Base-by-base conservation (phyloP, 179 eudicot genomes). In the Drosera spatulata region DNA sequence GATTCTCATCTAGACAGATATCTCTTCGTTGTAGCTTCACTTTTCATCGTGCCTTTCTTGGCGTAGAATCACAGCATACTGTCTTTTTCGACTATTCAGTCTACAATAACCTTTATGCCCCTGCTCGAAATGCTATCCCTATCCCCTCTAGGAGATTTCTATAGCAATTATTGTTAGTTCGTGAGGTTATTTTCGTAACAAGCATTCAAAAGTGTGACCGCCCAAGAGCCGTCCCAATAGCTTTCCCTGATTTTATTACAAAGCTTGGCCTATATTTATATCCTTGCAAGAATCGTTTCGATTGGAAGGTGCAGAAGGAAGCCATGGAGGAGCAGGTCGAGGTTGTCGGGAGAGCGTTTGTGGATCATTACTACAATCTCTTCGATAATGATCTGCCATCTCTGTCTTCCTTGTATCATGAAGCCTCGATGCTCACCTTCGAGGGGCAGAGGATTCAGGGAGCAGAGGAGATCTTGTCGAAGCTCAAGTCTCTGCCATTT, bases 361-460 rank as follows among this genome's bases (percentile, higher is more conserved):
- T 87, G 52, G 82, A 81, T 46, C 90, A 85, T 45, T 90, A 87
- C 73, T 90, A 87, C 80, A 46, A 73, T 39, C 62, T 82, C 7
- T 90, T 90, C 13, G 97, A 90, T 58, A 80, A 61, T 39, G 77
- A 87, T 63, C 81, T 93, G 1, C 43, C 75, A 4, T 58, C 82
- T 4, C 80, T 88, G 3, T 56, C 63, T 4, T 67, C 85, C 50
- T 82, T 91, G 0, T 91, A 91, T 66, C 88, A 91, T 15, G 77
- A 86, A 9, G 50, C 61, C 37, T 85, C 96, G 62, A 72, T 89
- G 80, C 79, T 91, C 48, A 73, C 76, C 15, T 87, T 91, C 43
- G 97, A 91, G 63, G 97, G 88, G 6, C 88, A 91, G 63, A 69
- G 61, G 67, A 55, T 83, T 42, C 75, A 72, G 39, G 96, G 96